phyloP scores from a whole-genome alignment of 345 rosid species.

The Populus simonii region DNA sequence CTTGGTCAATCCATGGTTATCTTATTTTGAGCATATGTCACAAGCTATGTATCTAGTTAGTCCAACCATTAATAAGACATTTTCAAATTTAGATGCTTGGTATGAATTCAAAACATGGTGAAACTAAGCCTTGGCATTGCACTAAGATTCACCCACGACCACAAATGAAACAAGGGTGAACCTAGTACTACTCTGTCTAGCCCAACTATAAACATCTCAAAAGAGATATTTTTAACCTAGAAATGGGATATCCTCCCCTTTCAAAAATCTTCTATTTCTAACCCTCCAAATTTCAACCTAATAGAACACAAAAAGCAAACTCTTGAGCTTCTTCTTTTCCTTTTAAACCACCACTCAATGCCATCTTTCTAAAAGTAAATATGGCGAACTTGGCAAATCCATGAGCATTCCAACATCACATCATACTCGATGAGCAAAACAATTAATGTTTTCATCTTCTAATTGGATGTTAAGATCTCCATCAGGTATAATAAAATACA shows the following conservation, averaged over 20 bases:
- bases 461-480: background rate
- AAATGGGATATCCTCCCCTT: background rate
- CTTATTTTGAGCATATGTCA: background rate
- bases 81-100: background rate
- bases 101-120: background rate
- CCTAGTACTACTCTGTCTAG: background rate
- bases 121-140: background rate
- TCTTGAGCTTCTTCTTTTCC: background rate
- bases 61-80: background rate
- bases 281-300: background rate
- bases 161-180: background rate
- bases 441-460: background rate
- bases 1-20: background rate
- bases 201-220: background rate
- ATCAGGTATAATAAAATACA: background rate
- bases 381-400: background rate
- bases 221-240: background rate
- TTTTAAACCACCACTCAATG: background rate
- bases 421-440: background rate
- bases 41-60: background rate
- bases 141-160: background rate
- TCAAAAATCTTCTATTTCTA: background rate
- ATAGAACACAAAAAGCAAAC: background rate
- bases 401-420: background rate
- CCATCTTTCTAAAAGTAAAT: background rate